These are phyloP conservation scores for Alternaria viburni DNA, from an alignment of 2,329 filamentous ascomycete species.

Conservation along the genomic window DNA sequence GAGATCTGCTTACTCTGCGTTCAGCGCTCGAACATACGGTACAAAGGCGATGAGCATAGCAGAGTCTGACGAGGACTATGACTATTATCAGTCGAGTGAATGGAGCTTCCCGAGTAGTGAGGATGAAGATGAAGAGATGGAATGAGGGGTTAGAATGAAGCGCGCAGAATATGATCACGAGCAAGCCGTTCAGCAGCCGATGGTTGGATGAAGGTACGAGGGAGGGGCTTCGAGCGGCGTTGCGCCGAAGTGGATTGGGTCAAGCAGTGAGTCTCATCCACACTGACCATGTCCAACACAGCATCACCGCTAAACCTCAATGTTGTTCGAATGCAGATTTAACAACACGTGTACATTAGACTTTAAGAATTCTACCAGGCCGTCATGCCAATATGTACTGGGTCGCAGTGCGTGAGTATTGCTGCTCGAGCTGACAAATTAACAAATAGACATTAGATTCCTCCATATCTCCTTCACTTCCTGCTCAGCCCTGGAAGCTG, in stretches of 20 bases:
- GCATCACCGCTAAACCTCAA: not conserved
- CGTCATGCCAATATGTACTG: not conserved
- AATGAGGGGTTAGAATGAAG: not conserved
- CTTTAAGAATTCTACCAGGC: not conserved
- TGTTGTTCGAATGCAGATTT: not conserved
- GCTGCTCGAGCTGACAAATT: not conserved
- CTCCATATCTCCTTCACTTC: not conserved
- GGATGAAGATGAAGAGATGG: not conserved
- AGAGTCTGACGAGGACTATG: not conserved
- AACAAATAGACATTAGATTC: not conserved
- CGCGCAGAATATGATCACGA: not conserved
- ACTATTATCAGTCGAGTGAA: conserved; percentile 14
- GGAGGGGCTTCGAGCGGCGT: not conserved
- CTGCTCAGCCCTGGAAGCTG: conserved; percentile 2
- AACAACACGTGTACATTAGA: not conserved
- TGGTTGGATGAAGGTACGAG: not conserved
- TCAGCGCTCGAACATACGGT: not conserved
- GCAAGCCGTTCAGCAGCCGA: not conserved
- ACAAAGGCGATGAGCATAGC: not conserved
- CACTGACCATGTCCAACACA: no score
- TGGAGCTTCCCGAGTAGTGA: conserved; percentile 13
- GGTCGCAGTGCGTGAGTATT: not conserved
- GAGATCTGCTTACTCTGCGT: not conserved
- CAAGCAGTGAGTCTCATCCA: not conserved
- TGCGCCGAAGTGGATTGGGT: not conserved